These are phyloP conservation scores for Solanum sitiens DNA, from an alignment of 257 asterid genomes.

Conservation along the genomic window DNA sequence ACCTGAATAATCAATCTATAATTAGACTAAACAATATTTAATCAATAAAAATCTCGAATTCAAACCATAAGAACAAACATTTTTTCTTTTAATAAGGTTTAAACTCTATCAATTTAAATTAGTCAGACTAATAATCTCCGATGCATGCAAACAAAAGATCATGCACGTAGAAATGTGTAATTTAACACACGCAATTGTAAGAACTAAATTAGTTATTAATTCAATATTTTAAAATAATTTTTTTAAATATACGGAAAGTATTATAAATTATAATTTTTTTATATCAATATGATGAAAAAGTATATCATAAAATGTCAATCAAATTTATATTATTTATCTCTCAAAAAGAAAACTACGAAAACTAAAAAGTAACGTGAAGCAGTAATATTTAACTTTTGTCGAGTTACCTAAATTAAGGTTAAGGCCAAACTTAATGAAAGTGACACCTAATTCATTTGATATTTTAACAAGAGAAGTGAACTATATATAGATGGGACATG, in stretches of 20 bases:
- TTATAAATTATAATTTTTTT: too few species aligned
- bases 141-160: neutral
- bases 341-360: too few species aligned
- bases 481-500: neutral
- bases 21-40: neutral
- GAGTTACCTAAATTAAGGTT: neutral
- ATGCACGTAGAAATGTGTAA: neutral
- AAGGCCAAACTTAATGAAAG: neutral
- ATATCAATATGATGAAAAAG: too few species aligned
- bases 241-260: too few species aligned
- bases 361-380: neutral
- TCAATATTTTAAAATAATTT: neutral
- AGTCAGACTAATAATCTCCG: neutral
- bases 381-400: neutral
- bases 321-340: too few species aligned
- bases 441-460: neutral
- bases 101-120: neutral
- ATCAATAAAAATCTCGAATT: neutral
- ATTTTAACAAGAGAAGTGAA: neutral
- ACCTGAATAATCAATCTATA: neutral
- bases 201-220: neutral
- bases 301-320: too few species aligned
- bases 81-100: neutral
- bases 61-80: neutral
- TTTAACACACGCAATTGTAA: neutral